A percentile compares a stretch with the other conserved stretches of the same genome.
These are phyloP conservation scores for Podila epicladia DNA, from an alignment of 192 early-diverging fungal genomes.

Conservation along the genomic window DNA sequence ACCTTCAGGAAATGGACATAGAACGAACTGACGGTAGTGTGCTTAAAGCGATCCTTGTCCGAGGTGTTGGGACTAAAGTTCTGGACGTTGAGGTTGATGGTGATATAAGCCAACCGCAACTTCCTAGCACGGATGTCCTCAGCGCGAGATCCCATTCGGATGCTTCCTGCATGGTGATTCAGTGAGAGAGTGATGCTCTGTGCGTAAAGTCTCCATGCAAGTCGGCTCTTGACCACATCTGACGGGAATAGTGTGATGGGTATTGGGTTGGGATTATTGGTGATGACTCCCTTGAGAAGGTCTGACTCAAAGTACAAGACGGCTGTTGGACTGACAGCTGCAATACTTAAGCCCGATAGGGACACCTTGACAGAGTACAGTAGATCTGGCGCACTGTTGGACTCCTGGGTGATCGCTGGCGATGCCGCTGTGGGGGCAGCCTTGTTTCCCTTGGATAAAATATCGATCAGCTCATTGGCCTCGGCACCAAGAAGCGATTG, in stretches of 20 bases:
- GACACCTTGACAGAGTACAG: slow-evolving; percentile 69
- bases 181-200: slow-evolving; percentile 68
- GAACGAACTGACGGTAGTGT: slow-evolving; percentile 53
- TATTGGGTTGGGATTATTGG: slow-evolving; percentile 53
- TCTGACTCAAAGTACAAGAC: slow-evolving; percentile 68
- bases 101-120: slow-evolving; percentile 69
- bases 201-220: slow-evolving; percentile 64
- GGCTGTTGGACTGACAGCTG: slow-evolving; percentile 69
- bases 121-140: slow-evolving; percentile 54
- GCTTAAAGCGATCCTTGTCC: slow-evolving; percentile 51
- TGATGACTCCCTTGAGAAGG: slow-evolving; percentile 65
- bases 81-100: slow-evolving; percentile 68
- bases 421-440: background rate
- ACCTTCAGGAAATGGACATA: slow-evolving; percentile 67
- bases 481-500: slow-evolving; percentile 80
- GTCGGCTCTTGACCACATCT: slow-evolving; percentile 17
- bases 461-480: slow-evolving; percentile 78
- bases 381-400: slow-evolving; percentile 16
- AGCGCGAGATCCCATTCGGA: slow-evolving; percentile 24
- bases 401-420: background rate
- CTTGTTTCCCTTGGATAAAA: slow-evolving; percentile 55
- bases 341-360: slow-evolving; percentile 66
- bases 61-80: slow-evolving; percentile 55
- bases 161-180: slow-evolving; percentile 55
- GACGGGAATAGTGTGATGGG: slow-evolving; percentile 13